Evolutionary conservation across 2,329 filamentous ascomycete species (phyloP).

Genomic region (Rasamsonia emersonii): DNA sequence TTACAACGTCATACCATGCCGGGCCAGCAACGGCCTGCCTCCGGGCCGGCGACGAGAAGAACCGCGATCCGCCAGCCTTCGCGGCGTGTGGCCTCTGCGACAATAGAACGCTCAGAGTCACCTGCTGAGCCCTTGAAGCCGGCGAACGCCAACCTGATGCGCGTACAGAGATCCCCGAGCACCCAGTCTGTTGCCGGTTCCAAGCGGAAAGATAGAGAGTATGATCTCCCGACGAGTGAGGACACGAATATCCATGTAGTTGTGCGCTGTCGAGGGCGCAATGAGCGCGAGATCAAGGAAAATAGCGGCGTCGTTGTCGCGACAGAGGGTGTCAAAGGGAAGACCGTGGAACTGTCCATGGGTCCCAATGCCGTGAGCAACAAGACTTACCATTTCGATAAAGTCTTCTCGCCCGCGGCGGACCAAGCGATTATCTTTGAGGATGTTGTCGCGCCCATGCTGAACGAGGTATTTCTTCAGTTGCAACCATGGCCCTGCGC

Average conservation of each 20-base stretch:
- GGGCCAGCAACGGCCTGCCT: conserved; percentile 44
- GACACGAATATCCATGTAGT: conserved; percentile 98
- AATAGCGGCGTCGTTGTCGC: conserved; percentile 89
- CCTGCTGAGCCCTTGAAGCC: conserved; percentile 63
- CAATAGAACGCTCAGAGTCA: conserved; percentile 52
- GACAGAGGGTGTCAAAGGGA: conserved; percentile 81
- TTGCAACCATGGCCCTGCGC: background rate
- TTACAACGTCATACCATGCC: too few relatives aligned
- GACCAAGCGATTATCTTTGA: conserved; percentile 93
- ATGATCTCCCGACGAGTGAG: conserved; percentile 60
- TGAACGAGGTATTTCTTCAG: conserved; percentile 68
- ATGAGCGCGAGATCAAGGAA: conserved; percentile 83
- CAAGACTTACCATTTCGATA: conserved; percentile 94
- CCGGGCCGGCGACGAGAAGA: conserved; percentile 41
- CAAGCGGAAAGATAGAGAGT: conserved; percentile 84
- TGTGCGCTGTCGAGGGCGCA: conserved; percentile 86
- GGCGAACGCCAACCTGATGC: conserved; percentile 30
- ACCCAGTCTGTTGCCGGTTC: conserved; percentile 47
- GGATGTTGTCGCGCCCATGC: conserved; percentile 83
- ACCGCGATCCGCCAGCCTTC: conserved; percentile 43
- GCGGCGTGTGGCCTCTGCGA: conserved; percentile 45
- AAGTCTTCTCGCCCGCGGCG: conserved; percentile 89
- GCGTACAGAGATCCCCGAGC: conserved; percentile 33
- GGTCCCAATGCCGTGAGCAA: conserved; percentile 87
- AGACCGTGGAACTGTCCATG: conserved; percentile 78